Percentiles rank a stretch among this genome's conserved stretches.
Conservation (phyloP, 2,329 filamentous ascomycete genomes). For the Venturia aucupariae region DNA sequence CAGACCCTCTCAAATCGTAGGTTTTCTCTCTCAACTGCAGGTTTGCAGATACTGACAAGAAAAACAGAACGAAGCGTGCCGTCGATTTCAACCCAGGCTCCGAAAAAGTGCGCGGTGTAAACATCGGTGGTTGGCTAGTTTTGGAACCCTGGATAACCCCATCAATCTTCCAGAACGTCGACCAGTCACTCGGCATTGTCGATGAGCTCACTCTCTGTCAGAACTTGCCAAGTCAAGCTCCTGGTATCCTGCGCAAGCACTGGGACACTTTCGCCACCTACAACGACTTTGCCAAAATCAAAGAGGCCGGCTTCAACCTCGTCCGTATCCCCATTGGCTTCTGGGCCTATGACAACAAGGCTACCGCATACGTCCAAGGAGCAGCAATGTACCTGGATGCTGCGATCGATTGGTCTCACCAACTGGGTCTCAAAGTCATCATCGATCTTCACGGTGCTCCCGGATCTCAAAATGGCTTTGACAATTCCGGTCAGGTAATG, state of each 20-base stretch:
- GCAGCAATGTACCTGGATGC: conserved; percentile 45
- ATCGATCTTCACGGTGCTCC: conserved; percentile 51
- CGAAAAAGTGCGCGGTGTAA: conserved; percentile 42
- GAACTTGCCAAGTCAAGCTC: conserved; percentile 36
- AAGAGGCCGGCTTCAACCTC: conserved; percentile 47
- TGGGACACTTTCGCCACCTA: conserved; percentile 44
- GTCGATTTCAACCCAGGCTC: conserved; percentile 40
- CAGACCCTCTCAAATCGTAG: neutral
- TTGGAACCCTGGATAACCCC: conserved; percentile 48
- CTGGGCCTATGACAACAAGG: conserved; percentile 47
- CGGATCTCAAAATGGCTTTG: conserved; percentile 51
- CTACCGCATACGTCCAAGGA: conserved; percentile 42
- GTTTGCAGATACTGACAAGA: neutral
- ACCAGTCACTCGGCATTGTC: conserved; percentile 29
- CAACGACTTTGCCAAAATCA: conserved; percentile 48
- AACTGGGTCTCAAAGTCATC: conserved; percentile 45
- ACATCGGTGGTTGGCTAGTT: conserved; percentile 43
- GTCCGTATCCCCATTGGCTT: conserved; percentile 51
- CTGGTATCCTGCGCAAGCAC: conserved; percentile 37
- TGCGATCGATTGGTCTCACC: conserved; percentile 48
- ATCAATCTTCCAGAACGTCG: conserved; percentile 40
- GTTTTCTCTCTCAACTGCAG: neutral
- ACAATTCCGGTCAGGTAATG: conserved; percentile 49
- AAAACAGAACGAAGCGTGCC: neutral
- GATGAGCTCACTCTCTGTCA: conserved; percentile 45